Percentiles rank a stretch among this genome's conserved stretches.
Evolutionary conservation across 106 monocot species (phyloP).

Genomic region (Gastrodia elata): DNA sequence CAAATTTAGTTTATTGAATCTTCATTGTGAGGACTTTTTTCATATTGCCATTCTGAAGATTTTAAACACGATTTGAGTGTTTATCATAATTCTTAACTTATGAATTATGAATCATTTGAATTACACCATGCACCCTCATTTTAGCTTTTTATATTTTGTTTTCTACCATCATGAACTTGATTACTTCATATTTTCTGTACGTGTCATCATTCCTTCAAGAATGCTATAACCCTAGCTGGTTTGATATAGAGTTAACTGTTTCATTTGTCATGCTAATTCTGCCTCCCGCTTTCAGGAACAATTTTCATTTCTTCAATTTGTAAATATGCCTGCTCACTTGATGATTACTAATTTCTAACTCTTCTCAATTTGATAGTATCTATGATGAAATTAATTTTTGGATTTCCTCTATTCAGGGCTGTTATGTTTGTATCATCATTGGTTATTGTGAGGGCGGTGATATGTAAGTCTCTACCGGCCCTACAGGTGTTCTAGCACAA

Average conservation of each 20-base stretch:
- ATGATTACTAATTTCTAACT: background rate
- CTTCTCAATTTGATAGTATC: background rate
- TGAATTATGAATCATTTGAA: background rate
- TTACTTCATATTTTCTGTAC: background rate
- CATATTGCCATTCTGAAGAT: background rate
- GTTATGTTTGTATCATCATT: slow-evolving; percentile 95
- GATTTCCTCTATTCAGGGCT: slow-evolving; percentile 54
- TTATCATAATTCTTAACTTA: background rate
- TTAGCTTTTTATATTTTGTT: background rate
- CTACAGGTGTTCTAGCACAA: background rate
- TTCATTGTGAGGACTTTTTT: background rate
- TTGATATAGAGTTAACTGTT: background rate
- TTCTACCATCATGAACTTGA: background rate
- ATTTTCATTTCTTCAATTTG: background rate
- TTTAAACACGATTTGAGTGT: background rate
- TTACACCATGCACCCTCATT: background rate
- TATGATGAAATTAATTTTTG: slow-evolving; percentile 2
- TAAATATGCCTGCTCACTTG: background rate
- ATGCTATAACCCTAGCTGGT: background rate
- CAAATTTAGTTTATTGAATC: background rate
- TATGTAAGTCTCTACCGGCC: slow-evolving; percentile 52
- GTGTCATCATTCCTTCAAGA: background rate
- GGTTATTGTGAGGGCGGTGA: slow-evolving; percentile 97
- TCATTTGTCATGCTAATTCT: background rate
- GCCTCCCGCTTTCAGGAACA: background rate